Percentiles rank a stretch among this genome's conserved stretches.
phyloP scores from a whole-genome alignment of 805 yeast species.

The Spathaspora hagerdaliae region DNA sequence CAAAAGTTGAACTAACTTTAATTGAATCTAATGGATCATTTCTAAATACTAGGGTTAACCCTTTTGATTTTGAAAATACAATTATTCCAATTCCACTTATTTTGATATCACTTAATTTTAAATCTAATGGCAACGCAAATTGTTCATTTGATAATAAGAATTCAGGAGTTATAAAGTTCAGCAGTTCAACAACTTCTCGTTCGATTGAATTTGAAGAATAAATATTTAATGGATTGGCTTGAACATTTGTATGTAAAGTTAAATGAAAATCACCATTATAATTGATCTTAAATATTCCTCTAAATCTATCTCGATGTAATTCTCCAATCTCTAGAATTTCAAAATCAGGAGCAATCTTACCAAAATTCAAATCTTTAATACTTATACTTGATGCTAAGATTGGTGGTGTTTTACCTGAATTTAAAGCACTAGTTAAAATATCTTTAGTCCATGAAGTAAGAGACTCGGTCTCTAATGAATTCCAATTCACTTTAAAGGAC shows the following conservation, averaged over 20 bases:
- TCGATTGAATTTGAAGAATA: conserved; percentile 45
- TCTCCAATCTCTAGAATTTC: conserved; percentile 84
- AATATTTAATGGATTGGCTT: conserved; percentile 78
- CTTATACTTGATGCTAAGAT: conserved; percentile 65
- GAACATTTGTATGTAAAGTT: conserved; percentile 73
- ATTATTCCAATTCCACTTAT: conserved; percentile 80
- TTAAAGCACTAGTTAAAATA: conserved; percentile 65
- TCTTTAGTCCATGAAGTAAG: conserved; percentile 60
- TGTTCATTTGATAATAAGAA: conserved; percentile 64
- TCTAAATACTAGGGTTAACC: conserved; percentile 80
- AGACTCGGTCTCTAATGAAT: conserved; percentile 61
- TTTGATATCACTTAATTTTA: conserved; percentile 66
- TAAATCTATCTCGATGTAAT: conserved; percentile 65
- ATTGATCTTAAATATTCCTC: conserved; percentile 77
- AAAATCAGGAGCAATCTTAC: conserved; percentile 67
- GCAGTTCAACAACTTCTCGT: conserved; percentile 25
- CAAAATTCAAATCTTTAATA: conserved; percentile 69
- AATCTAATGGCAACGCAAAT: conserved; percentile 73
- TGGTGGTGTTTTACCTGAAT: conserved; percentile 67
- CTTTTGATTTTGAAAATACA: conserved; percentile 77
- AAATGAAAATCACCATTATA: conserved; percentile 74
- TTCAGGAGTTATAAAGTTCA: conserved; percentile 57
- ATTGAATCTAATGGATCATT: conserved; percentile 86
- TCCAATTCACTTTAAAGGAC: conserved; percentile 82
- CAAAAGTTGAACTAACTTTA: conserved; percentile 82